Evolutionary conservation across 192 early-diverging fungal species (phyloP).

Genomic region (Coemansia sp.): DNA sequence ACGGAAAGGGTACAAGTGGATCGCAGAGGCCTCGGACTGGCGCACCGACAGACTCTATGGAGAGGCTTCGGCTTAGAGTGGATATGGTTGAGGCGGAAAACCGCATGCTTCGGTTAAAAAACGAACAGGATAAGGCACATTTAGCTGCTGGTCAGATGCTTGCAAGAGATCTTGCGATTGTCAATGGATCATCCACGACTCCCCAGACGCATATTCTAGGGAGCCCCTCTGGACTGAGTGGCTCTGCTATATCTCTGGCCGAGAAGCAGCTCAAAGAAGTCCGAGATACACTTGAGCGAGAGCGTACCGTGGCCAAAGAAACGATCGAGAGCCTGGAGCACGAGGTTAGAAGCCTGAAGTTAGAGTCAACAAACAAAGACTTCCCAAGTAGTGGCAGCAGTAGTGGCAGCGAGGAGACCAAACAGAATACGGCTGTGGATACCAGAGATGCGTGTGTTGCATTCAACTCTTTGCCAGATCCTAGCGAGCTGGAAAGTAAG

Average conservation of each 20-base stretch:
- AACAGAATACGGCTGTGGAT: not conserved
- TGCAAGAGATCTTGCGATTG: constrained; percentile 42
- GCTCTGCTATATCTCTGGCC: not conserved
- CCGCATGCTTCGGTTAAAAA: constrained; percentile 65
- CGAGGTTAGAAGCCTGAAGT: constrained; percentile 7
- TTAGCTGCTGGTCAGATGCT: constrained; percentile 62
- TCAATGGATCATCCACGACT: constrained; percentile 25
- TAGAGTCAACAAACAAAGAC: not conserved
- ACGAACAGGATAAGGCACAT: constrained; percentile 62
- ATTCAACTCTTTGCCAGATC: not conserved
- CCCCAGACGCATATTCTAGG: constrained; percentile 11
- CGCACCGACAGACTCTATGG: constrained; percentile 22
- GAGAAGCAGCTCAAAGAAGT: constrained; percentile 33
- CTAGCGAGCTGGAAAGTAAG: not conserved
- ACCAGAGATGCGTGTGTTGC: not conserved
- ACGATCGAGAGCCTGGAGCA: constrained; percentile 31
- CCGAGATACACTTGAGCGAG: constrained; percentile 32
- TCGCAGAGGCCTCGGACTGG: not conserved
- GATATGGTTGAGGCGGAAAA: constrained; percentile 76
- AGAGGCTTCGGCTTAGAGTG: constrained; percentile 65
- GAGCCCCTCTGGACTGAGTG: not conserved
- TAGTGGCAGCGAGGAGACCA: not conserved
- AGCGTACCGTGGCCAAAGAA: constrained; percentile 28
- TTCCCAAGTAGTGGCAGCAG: too few species aligned
- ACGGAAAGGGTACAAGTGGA: not conserved